A percentile compares a stretch with the other conserved stretches of the same genome.
phyloP scores from a whole-genome alignment of 805 yeast genomes.

The Cyberlindnera galapagoensis region DNA sequence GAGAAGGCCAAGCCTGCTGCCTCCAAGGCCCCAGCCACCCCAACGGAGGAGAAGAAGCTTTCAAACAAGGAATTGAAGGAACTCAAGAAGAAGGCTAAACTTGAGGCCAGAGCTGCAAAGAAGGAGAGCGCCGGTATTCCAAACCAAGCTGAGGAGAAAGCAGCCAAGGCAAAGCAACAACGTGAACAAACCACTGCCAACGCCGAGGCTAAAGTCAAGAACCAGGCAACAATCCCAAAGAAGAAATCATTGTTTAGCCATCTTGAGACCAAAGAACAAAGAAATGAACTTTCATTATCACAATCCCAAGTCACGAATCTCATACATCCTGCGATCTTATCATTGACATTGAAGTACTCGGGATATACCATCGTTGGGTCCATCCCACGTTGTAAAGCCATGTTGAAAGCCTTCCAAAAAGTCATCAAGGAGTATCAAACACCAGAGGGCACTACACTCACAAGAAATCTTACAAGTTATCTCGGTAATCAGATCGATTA shows the following conservation, averaged over 20 bases:
- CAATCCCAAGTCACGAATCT: conserved; percentile 24
- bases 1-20: background rate
- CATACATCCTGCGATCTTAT: conserved; percentile 83
- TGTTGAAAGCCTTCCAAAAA: conserved; percentile 77
- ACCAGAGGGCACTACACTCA: conserved; percentile 77
- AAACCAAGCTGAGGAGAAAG: conserved; percentile 29
- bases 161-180: conserved; percentile 30
- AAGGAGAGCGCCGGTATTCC: conserved; percentile 62
- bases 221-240: conserved; percentile 40
- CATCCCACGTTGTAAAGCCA: conserved; percentile 72
- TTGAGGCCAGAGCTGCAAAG: conserved; percentile 86
- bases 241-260: conserved; percentile 65
- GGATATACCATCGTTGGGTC: conserved; percentile 88
- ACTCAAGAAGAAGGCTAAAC: conserved; percentile 81
- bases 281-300: conserved; percentile 34
- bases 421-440: conserved; percentile 79
- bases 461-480: conserved; percentile 83
- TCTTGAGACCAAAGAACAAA: conserved; percentile 72
- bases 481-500: conserved; percentile 90
- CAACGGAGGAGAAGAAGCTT: conserved; percentile 29
- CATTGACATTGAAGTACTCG: conserved; percentile 73
- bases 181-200: conserved; percentile 35
- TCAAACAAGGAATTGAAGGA: conserved; percentile 83
- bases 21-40: conserved; percentile 2
- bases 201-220: conserved; percentile 9